A percentile compares a stretch with the other conserved stretches of the same genome.
phyloP scores from a whole-genome alignment of 192 early-diverging fungal species.

The Linnemannia exigua region DNA sequence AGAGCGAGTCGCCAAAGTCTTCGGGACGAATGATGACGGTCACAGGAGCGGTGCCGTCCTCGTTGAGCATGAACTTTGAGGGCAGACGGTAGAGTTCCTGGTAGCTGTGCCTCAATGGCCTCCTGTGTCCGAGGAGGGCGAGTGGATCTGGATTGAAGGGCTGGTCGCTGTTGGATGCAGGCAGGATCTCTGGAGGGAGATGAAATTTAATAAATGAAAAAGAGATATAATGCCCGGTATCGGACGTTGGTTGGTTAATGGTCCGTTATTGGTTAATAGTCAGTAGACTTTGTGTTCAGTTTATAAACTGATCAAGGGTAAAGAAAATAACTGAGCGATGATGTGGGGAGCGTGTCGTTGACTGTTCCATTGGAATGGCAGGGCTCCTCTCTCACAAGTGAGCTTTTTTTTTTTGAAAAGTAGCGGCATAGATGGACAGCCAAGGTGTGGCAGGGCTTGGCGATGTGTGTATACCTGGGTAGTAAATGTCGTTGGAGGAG shows the following conservation, averaged over 20 bases:
- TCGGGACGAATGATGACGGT: slow-evolving; percentile 56
- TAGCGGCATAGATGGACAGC: not conserved
- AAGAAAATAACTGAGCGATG: not conserved
- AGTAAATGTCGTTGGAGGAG: slow-evolving; percentile 51
- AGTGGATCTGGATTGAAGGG: slow-evolving; percentile 52
- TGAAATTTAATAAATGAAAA: not conserved
- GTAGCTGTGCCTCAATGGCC: slow-evolving; percentile 50
- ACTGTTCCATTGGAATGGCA: not conserved
- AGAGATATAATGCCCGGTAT: not conserved
- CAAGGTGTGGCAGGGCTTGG: not conserved
- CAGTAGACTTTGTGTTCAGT: not conserved
- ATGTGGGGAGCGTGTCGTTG: not conserved
- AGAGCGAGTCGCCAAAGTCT: slow-evolving; percentile 38
- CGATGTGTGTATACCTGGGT: slow-evolving; percentile 31
- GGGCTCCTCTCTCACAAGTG: not conserved
- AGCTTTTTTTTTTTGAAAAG: not conserved
- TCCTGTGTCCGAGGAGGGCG: slow-evolving; percentile 52
- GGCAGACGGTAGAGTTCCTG: slow-evolving; percentile 50
- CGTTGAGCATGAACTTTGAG: slow-evolving; percentile 56
- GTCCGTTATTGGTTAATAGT: not conserved
- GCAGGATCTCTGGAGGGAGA: slow-evolving; percentile 14
- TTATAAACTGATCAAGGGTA: not conserved
- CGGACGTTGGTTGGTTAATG: not conserved
- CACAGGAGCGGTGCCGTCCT: slow-evolving; percentile 44
- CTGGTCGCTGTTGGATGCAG: slow-evolving; percentile 28